phyloP scores from a whole-genome alignment of 192 early-diverging fungal genomes.

The Mortierella antarctica region DNA sequence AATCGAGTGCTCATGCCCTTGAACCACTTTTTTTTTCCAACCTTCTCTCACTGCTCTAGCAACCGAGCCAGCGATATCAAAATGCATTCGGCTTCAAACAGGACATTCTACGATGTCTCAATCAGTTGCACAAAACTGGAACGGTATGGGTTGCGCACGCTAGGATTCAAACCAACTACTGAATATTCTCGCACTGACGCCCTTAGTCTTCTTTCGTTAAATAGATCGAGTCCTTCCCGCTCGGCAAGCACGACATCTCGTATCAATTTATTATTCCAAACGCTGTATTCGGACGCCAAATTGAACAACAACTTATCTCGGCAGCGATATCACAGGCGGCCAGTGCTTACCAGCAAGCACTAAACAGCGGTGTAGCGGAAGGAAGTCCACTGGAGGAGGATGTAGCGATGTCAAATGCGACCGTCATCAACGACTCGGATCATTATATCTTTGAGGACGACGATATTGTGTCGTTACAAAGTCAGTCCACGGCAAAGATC shows the following conservation, averaged over 20 bases:
- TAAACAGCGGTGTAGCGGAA: constrained; percentile 12
- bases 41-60: constrained; percentile 5
- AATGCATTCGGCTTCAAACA: constrained; percentile 47
- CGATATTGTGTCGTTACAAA: constrained; percentile 28
- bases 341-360: constrained; percentile 30
- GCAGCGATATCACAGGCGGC: constrained; percentile 38
- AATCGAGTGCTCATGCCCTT: background rate
- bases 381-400: constrained; percentile 5
- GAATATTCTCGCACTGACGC: background rate
- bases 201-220: background rate
- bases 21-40: background rate
- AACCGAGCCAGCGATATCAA: constrained; percentile 50
- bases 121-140: constrained; percentile 17
- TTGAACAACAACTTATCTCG: constrained; percentile 49
- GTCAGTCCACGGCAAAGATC: constrained; percentile 20
- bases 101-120: constrained; percentile 39
- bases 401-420: background rate
- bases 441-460: constrained; percentile 43
- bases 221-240: constrained; percentile 36
- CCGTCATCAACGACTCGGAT: constrained; percentile 24
- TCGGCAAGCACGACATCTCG: constrained; percentile 36
- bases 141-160: constrained; percentile 18
- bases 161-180: background rate
- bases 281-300: constrained; percentile 24
- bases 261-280: constrained; percentile 41